A percentile compares a stretch with the other conserved stretches of the same genome.
Evolutionary conservation across 371 early-diverging fungal species (phyloP).

Genomic region (Synchytrium microbalum): DNA sequence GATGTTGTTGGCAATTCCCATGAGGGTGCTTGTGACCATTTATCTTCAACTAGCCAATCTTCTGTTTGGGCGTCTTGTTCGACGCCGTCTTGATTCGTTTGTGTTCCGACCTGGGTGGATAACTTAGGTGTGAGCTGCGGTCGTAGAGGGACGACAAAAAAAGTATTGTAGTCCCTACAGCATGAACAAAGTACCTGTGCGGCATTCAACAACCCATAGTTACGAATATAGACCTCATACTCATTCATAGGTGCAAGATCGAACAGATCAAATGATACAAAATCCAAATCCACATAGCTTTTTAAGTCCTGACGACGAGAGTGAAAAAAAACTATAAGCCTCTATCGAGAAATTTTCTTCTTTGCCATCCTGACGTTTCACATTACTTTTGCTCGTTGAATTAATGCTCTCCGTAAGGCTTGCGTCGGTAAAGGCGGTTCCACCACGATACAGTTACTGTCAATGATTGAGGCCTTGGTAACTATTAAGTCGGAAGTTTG

Average conservation of each 20-base stretch:
- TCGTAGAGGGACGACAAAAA: not conserved
- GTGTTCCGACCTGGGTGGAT: conserved; percentile 13
- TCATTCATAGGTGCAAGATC: conserved; percentile 37
- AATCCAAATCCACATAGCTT: conserved; percentile 32
- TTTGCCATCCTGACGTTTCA: not conserved
- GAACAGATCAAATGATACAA: conserved; percentile 32
- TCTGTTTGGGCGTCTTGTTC: conserved; percentile 34
- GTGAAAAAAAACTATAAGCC: conserved; percentile 6
- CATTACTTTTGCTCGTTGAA: conserved; percentile 9
- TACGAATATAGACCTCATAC: conserved; percentile 44
- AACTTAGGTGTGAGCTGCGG: not conserved
- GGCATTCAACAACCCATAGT: conserved; percentile 32
- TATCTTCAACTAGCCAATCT: conserved; percentile 24
- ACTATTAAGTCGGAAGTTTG: not conserved
- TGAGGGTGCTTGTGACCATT: conserved; percentile 41
- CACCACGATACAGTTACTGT: conserved; percentile 5
- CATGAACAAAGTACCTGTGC: conserved; percentile 21
- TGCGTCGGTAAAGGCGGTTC: conserved; percentile 2
- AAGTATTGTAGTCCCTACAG: not conserved
- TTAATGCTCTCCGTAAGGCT: conserved; percentile 1
- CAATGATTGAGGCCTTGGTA: not conserved
- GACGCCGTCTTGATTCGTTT: conserved; percentile 29
- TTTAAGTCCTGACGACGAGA: conserved; percentile 24
- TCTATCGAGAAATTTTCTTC: conserved; percentile 3
- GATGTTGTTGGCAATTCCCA: no score